Conservation (phyloP, 768 basidiomycete species). For the Tylopilus sp. region DNA sequence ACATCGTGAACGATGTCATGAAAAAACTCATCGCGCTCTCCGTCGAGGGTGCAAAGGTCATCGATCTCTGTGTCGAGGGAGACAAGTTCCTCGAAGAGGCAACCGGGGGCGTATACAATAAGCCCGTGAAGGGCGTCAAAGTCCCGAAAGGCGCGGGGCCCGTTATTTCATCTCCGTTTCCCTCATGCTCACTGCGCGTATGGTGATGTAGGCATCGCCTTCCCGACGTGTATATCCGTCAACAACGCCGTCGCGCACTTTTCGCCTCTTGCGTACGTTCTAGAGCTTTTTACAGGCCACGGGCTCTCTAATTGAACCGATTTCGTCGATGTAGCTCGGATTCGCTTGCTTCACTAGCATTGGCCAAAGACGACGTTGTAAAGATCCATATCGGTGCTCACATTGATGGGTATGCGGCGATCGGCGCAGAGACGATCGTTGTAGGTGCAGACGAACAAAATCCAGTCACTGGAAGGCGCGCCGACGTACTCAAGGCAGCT, state of each 20-base stretch:
- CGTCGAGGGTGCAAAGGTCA: constrained; percentile 79
- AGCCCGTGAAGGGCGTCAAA: constrained; percentile 83
- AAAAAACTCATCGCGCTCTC: constrained; percentile 77
- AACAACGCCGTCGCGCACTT: constrained; percentile 97
- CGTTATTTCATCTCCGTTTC: not conserved
- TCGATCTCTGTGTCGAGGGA: constrained; percentile 90
- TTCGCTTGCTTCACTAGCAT: constrained; percentile 58
- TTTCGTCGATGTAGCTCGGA: constrained; percentile 56
- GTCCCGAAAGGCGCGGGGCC: constrained; percentile 72
- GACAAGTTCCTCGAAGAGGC: constrained; percentile 91
- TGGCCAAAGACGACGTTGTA: constrained; percentile 88
- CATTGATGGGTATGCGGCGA: constrained; percentile 94
- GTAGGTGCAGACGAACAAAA: constrained; percentile 71
- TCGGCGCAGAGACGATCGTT: constrained; percentile 91
- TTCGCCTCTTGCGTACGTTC: constrained; percentile 86
- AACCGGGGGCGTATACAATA: constrained; percentile 85
- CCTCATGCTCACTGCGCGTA: constrained; percentile 5
- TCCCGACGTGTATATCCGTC: constrained; percentile 91
- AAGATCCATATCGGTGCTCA: constrained; percentile 96
- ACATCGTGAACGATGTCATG: constrained; percentile 81
- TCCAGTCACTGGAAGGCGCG: constrained; percentile 81
- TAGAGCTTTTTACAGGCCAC: not conserved
- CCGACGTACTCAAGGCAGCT: constrained; percentile 92
- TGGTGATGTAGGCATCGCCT: constrained; percentile 69
- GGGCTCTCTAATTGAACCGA: constrained; percentile 24